Base-by-base conservation (phyloP, 73 alveolate species). In the Diophrys sp. region DNA sequence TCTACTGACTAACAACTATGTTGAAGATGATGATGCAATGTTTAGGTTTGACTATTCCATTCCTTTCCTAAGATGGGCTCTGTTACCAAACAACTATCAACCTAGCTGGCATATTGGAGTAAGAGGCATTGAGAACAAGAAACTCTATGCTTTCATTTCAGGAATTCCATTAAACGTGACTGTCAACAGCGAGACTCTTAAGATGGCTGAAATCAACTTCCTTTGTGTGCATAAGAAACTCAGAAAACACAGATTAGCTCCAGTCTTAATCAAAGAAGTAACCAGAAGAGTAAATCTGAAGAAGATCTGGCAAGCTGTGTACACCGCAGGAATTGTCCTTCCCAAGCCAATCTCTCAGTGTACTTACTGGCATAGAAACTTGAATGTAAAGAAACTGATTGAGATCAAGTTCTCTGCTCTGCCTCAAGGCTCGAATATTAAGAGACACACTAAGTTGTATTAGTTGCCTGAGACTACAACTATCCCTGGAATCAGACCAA, bases 1-100 rank as follows among this genome's bases (percentile, higher is more conserved):
- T 31, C 89, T 98, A 70, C 91, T 98, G 80, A 96, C 94, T 34
- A 90, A 88, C 68, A 95, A 98, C 89, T 98, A 98, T 84, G 99
- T 98, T 27, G 99, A 97, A 85, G 99, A 98, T 88, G 99, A 96
- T 76, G 99, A 91, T 82, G 95, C 94, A 79, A 96, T 95, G 98
- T 97, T 97, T 88, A 95, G 99, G 87, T 95, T 91, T 55, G 99
- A 96, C 86, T 96, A 97, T 81, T 91, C 98, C 23, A 91, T 91
- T 74, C 98, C 95, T 54, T 96, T 95, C 85, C 84, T 97, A 67
- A 80, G 90, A 80, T 97, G 99, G 99, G 98, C 97, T 54, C 82
- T 97, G 44, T 74, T 91, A 23, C 97, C 98, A 14, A 97, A 97
- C n/a, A 96, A 94, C 28, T 88, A 82, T 86, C 28, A 84, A 53